A percentile compares a stretch with the other conserved stretches of the same genome.
Evolutionary conservation across 495 filamentous ascomycete genomes (phyloP).

Genomic region (Gamarada debralockiae): DNA sequence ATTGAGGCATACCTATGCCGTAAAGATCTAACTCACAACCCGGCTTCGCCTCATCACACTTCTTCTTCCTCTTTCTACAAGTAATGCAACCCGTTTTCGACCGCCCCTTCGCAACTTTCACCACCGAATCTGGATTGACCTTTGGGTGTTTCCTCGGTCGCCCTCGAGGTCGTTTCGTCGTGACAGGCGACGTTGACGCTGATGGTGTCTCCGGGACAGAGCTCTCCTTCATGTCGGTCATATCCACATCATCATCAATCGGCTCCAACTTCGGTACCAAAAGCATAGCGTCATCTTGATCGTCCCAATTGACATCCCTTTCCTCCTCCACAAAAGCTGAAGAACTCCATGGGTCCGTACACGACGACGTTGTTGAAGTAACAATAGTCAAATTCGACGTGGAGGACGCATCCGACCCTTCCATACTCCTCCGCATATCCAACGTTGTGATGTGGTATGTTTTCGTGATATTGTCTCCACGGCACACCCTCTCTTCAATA

Average conservation of each 20-base stretch:
- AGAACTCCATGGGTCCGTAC: constrained; percentile 22
- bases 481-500: constrained; percentile 5
- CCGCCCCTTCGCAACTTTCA: constrained; percentile 77
- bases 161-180: constrained; percentile 61
- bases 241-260: constrained; percentile 23
- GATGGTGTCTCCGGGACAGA: constrained; percentile 3
- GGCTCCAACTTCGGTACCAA: constrained; percentile 21
- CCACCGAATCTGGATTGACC: constrained; percentile 42
- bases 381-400: constrained; percentile 20
- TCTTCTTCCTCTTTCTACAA: constrained; percentile 91
- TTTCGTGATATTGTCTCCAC: constrained; percentile 12
- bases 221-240: constrained; percentile 16
- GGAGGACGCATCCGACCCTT: constrained; percentile 15
- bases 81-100: constrained; percentile 95
- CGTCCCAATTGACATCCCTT: constrained; percentile 16
- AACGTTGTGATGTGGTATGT: constrained; percentile 6
- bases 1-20: too few species aligned
- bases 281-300: constrained; percentile 13
- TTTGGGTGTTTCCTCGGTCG: constrained; percentile 83
- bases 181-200: neutral
- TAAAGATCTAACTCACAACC: constrained; percentile 58
- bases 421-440: constrained; percentile 17
- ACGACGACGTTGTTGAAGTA: constrained; percentile 22
- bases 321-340: constrained; percentile 24
- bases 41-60: constrained; percentile 94